Percentiles rank a stretch among this genome's conserved stretches.
phyloP scores from a whole-genome alignment of 495 filamentous ascomycete species.

The Echria macrotheca region DNA sequence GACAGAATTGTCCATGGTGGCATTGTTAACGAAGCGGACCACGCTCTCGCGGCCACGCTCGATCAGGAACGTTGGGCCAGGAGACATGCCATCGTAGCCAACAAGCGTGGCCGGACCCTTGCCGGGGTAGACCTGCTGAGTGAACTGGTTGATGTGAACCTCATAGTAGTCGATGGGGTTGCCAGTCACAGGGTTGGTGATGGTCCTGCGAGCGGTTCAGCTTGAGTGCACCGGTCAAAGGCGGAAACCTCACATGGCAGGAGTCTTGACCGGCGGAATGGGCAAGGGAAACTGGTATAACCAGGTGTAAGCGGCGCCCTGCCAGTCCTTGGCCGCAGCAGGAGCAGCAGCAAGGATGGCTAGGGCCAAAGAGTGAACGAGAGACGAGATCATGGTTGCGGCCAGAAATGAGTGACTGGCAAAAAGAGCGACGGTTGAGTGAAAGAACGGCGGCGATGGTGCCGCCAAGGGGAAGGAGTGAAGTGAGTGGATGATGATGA shows the following conservation, averaged over 20 bases:
- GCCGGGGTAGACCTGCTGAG: constrained; percentile 41
- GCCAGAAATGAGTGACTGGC: neutral
- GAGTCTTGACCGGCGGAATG: constrained; percentile 42
- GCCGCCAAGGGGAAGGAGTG: neutral
- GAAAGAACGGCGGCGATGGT: neutral
- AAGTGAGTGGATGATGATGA: neutral
- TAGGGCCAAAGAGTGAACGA: neutral
- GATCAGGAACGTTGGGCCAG: constrained; percentile 46
- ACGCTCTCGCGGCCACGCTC: constrained; percentile 43
- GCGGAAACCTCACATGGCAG: constrained; percentile 26
- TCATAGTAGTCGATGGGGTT: constrained; percentile 38
- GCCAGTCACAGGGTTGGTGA: constrained; percentile 27
- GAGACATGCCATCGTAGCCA: constrained; percentile 50
- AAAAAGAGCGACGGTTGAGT: neutral
- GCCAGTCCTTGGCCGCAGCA: constrained; percentile 20
- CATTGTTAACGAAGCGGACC: constrained; percentile 49
- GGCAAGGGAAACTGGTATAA: constrained; percentile 44
- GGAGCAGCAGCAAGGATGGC: constrained; percentile 5
- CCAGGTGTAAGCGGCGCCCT: constrained; percentile 32
- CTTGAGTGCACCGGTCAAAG: neutral
- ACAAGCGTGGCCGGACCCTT: constrained; percentile 40
- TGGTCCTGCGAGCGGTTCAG: constrained; percentile 11
- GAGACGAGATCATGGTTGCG: constrained; percentile 3
- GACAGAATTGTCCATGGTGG: constrained; percentile 33
- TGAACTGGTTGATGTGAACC: constrained; percentile 42